Evolutionary conservation across 352 stramenopile species (phyloP).

Genomic region (Phytophthora europaea): DNA sequence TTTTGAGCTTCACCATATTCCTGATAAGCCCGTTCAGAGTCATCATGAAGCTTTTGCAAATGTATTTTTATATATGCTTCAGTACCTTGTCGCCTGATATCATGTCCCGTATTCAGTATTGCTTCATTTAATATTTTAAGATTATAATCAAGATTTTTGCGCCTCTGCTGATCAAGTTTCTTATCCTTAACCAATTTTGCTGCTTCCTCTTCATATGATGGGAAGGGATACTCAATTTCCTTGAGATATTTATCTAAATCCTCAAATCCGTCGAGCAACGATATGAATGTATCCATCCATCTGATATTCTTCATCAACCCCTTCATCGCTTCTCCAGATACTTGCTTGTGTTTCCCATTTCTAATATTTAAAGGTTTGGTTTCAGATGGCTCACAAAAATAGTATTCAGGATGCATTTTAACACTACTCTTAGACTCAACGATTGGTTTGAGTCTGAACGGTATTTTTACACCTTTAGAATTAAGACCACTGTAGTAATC

Average conservation of each 20-base stretch:
- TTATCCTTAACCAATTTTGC: not conserved
- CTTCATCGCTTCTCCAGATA: not conserved
- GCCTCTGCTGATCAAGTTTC: not conserved
- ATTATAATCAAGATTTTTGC: constrained; percentile 8
- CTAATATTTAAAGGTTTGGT: constrained; percentile 1
- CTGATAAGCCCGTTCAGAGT: constrained; percentile 5
- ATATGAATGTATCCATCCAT: constrained; percentile 24
- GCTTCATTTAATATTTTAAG: not conserved
- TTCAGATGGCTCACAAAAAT: constrained; percentile 2
- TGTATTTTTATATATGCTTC: not conserved
- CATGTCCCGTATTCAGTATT: not conserved
- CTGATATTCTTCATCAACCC: constrained; percentile 1
- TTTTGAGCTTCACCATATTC: constrained; percentile 5
- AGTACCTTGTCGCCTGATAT: constrained; percentile 2
- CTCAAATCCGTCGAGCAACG: constrained; percentile 1
- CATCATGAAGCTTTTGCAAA: constrained; percentile 5
- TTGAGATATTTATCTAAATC: not conserved
- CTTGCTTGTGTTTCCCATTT: not conserved
- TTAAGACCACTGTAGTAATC: not conserved
- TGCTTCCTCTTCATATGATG: no score
- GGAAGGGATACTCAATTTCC: no score
- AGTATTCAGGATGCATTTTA: not conserved
- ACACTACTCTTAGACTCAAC: not conserved
- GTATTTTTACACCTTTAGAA: not conserved
- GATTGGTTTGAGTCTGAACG: not conserved